Conservation (phyloP, 768 basidiomycete genomes). For the Tephrocybe sp. region DNA sequence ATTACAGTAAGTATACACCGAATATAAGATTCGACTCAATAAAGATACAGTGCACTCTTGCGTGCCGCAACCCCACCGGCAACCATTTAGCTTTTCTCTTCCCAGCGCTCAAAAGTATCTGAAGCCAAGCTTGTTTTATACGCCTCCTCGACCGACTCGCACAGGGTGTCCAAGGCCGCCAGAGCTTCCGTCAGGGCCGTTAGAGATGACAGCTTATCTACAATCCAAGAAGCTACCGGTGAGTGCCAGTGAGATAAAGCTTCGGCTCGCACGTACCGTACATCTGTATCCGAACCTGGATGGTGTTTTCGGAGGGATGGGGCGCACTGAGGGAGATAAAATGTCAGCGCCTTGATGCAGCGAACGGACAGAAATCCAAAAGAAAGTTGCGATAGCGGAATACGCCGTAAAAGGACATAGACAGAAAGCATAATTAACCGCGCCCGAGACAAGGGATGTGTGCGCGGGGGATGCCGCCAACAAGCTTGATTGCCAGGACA, state of each 20-base stretch:
- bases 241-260: background rate
- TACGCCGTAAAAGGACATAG: background rate
- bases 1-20: conserved; percentile 10
- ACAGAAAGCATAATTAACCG: too few species aligned
- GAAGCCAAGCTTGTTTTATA: conserved; percentile 61
- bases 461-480: background rate
- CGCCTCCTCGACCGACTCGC: conserved; percentile 64
- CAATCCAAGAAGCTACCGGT: conserved; percentile 2
- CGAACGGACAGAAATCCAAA: background rate
- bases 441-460: conserved; percentile 2
- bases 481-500: too few species aligned
- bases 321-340: conserved; percentile 58
- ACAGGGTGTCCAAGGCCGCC: conserved; percentile 74
- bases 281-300: conserved; percentile 99
- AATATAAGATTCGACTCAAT: conserved; percentile 6
- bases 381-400: background rate
- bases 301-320: conserved; percentile 95
- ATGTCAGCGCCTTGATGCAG: background rate
- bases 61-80: background rate
- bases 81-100: conserved; percentile 56
- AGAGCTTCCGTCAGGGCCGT: conserved; percentile 78
- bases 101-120: conserved; percentile 64
- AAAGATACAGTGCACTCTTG: conserved; percentile 7
- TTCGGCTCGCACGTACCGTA: conserved; percentile 68
- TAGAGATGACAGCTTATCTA: conserved; percentile 87